Evolutionary conservation across 1,284 basidiomycete genomes (phyloP), one percentile per base, ranked within the genome.

Genomic region (Earliella scabrosa): DNA sequence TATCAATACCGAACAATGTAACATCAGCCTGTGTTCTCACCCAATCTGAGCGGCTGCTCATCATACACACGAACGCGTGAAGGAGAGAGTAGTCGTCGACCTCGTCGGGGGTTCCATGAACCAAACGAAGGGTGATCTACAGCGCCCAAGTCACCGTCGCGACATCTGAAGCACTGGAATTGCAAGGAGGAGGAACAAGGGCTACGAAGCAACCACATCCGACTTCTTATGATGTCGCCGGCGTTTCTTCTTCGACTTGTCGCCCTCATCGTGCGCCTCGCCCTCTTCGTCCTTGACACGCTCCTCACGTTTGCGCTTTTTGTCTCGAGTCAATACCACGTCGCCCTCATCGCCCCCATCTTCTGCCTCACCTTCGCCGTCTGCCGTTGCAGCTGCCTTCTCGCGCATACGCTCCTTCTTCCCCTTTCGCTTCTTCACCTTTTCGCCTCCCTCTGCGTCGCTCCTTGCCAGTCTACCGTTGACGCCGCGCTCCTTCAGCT

Each of bases 331-430:
- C 26, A 27, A 23, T 21, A 35, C 53, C n/a, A n/a, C 45, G 21
- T 45, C 59, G 20, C 29, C 54, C 53, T 56, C 53, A 14, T 55
- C 58, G 35, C 56, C 64, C 27, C 54, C 68, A 13, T 64, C 71
- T 10, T 55, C 65, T 5, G 45, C 66, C 24, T 38, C 67, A 5
- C 49, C 71, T n/a, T 59, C 66, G 10, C 16, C 36, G 18, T 18
- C 18, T n/a, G 45, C 64, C 2, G 48, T 66, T 23, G 58, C 68
- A 9, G 50, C 67, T 29, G 65, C 72, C 66, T 77, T 85, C 60
- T 75, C 66, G 65, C 76, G 83, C 76, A 82, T 76, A 38, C 89
- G 77, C 74, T 91, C 88, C 75, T 90, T 91, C 80, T 86, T 90
- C 5, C 88, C 89, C 67, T 81, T 88, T 63, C 88, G 73, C 72